phyloP scores from a whole-genome alignment of 2,329 filamentous ascomycete genomes.

The Sclerotiophoma versabilis region DNA sequence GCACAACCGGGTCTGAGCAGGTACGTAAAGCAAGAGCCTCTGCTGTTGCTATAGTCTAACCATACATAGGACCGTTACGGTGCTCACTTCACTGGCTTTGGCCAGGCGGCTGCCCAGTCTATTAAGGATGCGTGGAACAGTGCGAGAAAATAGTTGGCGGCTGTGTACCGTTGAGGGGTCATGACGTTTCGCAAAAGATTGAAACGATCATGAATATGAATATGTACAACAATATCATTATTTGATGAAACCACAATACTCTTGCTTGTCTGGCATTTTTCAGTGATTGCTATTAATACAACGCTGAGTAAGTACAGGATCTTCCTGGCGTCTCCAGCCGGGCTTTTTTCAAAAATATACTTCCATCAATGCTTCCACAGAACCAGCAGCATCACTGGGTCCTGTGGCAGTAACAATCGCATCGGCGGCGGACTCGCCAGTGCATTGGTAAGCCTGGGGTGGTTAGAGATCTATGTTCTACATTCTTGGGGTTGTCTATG shows the following conservation, averaged over 20 bases:
- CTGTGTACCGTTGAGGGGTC: background rate
- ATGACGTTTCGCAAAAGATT: background rate
- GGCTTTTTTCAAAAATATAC: too few relatives aligned
- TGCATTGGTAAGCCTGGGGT: background rate
- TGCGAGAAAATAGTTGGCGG: slow-evolving; percentile 23
- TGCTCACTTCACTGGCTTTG: slow-evolving; percentile 36
- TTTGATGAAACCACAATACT: background rate
- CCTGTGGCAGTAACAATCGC: background rate
- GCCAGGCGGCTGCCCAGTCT: slow-evolving; percentile 33
- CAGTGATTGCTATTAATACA: too few relatives aligned
- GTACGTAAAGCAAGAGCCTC: slow-evolving; percentile 23
- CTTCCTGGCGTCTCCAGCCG: too few relatives aligned
- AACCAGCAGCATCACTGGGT: background rate
- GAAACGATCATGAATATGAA: background rate
- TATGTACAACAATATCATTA: slow-evolving; percentile 10
- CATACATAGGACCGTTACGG: slow-evolving; percentile 37
- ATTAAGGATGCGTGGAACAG: slow-evolving; percentile 37
- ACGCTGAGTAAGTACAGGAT: too few relatives aligned
- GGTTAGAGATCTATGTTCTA: background rate
- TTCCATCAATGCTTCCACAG: background rate
- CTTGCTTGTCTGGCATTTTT: too few relatives aligned
- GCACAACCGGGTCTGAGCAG: slow-evolving; percentile 44
- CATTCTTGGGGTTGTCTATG: background rate
- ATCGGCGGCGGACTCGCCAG: background rate
- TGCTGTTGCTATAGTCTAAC: background rate